These are phyloP conservation scores for Aspergillus sp. DNA, from an alignment of 2,329 filamentous ascomycete species.

Conservation along the genomic window DNA sequence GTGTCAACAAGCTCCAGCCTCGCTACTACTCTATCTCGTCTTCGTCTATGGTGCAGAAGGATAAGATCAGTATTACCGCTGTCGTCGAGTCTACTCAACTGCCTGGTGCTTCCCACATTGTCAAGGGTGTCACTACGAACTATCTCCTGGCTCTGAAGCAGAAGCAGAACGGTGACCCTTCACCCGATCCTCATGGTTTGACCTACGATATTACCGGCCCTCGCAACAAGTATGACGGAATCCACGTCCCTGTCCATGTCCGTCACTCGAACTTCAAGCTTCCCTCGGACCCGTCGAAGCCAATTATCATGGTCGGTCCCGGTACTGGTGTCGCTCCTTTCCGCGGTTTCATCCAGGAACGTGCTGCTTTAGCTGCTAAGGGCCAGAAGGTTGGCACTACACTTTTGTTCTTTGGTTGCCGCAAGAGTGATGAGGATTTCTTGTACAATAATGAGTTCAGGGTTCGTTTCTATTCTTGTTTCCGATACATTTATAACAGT, in stretches of 20 bases:
- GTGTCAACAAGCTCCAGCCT: slow-evolving; percentile 87
- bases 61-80: slow-evolving; percentile 91
- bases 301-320: slow-evolving; percentile 91
- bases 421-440: slow-evolving; percentile 82
- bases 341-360: slow-evolving; percentile 89
- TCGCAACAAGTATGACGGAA: slow-evolving; percentile 92
- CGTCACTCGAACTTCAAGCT: slow-evolving; percentile 99
- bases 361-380: slow-evolving; percentile 71
- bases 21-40: slow-evolving; percentile 99
- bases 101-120: slow-evolving; percentile 66
- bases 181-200: slow-evolving; percentile 73
- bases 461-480: slow-evolving; percentile 50
- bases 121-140: slow-evolving; percentile 95
- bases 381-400: slow-evolving; percentile 81
- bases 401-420: slow-evolving; percentile 90
- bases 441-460: slow-evolving; percentile 88
- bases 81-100: slow-evolving; percentile 80
- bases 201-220: slow-evolving; percentile 84
- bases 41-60: slow-evolving; percentile 85
- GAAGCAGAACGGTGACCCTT: slow-evolving; percentile 83
- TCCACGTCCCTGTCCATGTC: slow-evolving; percentile 90
- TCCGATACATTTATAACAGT: slow-evolving; percentile 16
- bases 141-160: slow-evolving; percentile 92
- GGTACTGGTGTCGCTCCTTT: slow-evolving; percentile 96
- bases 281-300: slow-evolving; percentile 87